A percentile compares a stretch with the other conserved stretches of the same genome.
Evolutionary conservation across 2,329 filamentous ascomycete genomes (phyloP).

Genomic region (Piedraia hortae): DNA sequence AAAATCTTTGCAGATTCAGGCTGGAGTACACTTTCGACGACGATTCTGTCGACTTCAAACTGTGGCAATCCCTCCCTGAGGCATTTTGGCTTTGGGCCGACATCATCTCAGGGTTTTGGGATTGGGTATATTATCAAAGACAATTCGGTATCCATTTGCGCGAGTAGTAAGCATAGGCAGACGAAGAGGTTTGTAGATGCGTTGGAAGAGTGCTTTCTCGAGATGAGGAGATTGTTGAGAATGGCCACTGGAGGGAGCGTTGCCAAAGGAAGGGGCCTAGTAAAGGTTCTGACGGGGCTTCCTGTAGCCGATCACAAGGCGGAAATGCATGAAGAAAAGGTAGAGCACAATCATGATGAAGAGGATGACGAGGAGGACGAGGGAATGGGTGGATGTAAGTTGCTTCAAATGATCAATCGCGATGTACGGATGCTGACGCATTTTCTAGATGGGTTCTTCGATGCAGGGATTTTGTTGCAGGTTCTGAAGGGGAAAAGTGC

Average conservation of each 20-base stretch:
- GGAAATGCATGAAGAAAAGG: conserved; percentile 35
- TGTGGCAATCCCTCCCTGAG: conserved; percentile 86
- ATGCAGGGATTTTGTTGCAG: conserved; percentile 79
- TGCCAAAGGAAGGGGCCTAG: too few species aligned
- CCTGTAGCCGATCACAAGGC: too few species aligned
- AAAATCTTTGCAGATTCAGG: conserved; percentile 63
- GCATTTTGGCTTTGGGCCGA: conserved; percentile 91
- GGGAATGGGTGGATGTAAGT: conserved; percentile 82
- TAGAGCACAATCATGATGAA: conserved; percentile 47
- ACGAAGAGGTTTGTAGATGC: conserved; percentile 75
- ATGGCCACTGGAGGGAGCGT: conserved; percentile 26
- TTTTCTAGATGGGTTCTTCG: conserved; percentile 70
- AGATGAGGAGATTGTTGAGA: conserved; percentile 61
- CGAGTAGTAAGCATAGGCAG: conserved; percentile 78
- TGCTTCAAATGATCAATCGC: conserved; percentile 1
- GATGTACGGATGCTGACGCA: conserved; percentile 1
- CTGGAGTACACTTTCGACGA: conserved; percentile 89
- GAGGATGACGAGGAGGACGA: conserved; percentile 54
- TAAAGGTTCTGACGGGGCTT: too few species aligned
- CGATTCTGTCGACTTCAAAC: conserved; percentile 89
- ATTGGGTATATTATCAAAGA: conserved; percentile 99
- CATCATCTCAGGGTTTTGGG: conserved; percentile 77
- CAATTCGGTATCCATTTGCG: conserved; percentile 69
- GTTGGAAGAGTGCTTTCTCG: conserved; percentile 67
- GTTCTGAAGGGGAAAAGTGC: conserved; percentile 47